Evolutionary conservation across 2,329 filamentous ascomycete species (phyloP), one percentile per base, ranked within the genome.

Genomic region (Helminthosporium solani): DNA sequence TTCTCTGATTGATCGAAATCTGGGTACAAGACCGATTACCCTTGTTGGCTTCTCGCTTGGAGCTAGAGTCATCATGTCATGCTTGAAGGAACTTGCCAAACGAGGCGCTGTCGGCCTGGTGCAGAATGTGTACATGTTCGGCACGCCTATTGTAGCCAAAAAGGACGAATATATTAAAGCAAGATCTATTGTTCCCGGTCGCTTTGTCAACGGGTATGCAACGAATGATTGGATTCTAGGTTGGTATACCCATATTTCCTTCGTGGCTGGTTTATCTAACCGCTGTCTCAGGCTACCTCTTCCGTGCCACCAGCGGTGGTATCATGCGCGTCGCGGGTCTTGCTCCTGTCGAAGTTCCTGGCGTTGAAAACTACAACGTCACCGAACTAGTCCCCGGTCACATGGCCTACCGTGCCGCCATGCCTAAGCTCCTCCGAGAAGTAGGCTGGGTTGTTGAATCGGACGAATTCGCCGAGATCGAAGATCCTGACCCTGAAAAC

Each of bases 161-260:
- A 87, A 83, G 63, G 92, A 97, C 46, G 94, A 99, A 53, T 97
- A 88, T 59, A 70, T 91, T 19, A 86, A 82, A 58, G 88, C 86
- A 8, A 83, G 87, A 44, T 86, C 86, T n/a, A 85, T 96, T 2
- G 88, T 97, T 3, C 81, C 88, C 7, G 94, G 94, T n/a, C 83
- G 91, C 33, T 96, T 97, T 57, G 84, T 99, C 54, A 99, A 96
- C 63, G 94, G 89, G 14, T 99, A 91, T 73, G 88, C 94, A 57
- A 87, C 81, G 38, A 96, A 94, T 66, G 94, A 99, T 73, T 99
- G 94, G 94, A 97, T 99, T 61, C 73, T 99, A 40, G 90, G 86
- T 50, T 62, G 40, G 67, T 55, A 34, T 14, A 14, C 8, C n/a
- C n/a, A 23, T 1, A n/a, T 2, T 33, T 15, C n/a, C n/a, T 14